Conservation (phyloP, 768 basidiomycete species). For the Pleurotus djamor region DNA sequence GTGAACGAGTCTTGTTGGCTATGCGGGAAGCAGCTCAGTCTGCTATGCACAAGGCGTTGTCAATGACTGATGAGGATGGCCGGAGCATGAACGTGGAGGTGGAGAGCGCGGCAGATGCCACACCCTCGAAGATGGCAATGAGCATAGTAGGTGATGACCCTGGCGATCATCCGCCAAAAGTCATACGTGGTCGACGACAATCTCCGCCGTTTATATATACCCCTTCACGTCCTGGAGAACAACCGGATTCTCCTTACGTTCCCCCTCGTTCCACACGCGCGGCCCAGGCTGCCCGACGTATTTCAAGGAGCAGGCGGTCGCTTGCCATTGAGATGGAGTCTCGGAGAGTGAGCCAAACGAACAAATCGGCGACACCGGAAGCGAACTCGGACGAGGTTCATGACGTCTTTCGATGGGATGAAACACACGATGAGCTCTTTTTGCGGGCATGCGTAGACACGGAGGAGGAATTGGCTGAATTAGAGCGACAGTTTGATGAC, state of each 20-base stretch:
- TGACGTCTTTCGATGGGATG: background rate
- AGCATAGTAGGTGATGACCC: background rate
- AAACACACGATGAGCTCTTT: background rate
- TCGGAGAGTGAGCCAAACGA: no score
- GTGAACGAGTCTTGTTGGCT: slow-evolving; percentile 32
- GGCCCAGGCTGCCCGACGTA: slow-evolving; percentile 26
- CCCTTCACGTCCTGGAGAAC: slow-evolving; percentile 14
- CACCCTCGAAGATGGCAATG: background rate
- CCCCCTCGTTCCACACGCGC: slow-evolving; percentile 26
- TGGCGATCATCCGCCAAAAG: slow-evolving; percentile 2
- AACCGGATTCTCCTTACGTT: slow-evolving; percentile 20
- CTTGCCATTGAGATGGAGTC: slow-evolving; percentile 29
- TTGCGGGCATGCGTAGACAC: background rate
- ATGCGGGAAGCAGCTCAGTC: slow-evolving; percentile 35
- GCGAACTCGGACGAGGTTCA: background rate
- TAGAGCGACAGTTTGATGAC: slow-evolving; percentile 1
- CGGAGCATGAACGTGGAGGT: background rate
- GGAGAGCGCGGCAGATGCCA: background rate
- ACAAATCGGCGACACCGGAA: background rate
- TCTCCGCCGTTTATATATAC: slow-evolving; percentile 16
- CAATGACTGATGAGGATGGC: slow-evolving; percentile 10
- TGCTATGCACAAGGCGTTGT: slow-evolving; percentile 7
- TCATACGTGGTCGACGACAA: slow-evolving; percentile 4
- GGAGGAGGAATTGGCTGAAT: background rate
- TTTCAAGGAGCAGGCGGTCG: slow-evolving; percentile 27